Evolutionary conservation across 169 alveolate genomes (phyloP).

Genomic region (Eimeria tenella): DNA sequence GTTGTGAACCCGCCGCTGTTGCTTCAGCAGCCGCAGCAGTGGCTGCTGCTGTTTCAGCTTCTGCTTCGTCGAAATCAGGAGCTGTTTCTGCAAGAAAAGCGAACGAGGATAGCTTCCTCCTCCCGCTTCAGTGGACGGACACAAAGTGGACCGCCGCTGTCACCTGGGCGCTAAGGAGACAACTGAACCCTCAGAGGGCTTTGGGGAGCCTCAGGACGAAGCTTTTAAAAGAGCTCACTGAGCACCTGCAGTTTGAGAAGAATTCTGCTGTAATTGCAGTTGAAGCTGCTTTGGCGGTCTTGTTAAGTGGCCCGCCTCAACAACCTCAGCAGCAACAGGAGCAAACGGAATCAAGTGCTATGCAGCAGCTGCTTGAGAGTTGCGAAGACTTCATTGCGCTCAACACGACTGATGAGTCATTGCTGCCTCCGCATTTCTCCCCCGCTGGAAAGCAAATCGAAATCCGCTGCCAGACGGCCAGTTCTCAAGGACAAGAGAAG

Average conservation of each 20-base stretch:
- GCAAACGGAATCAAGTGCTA: constrained; percentile 25
- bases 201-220: constrained; percentile 24
- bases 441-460: constrained; percentile 74
- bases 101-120: not conserved
- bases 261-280: constrained; percentile 9
- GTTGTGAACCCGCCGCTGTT: constrained; percentile 15
- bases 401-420: constrained; percentile 36
- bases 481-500: constrained; percentile 21
- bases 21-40: not conserved
- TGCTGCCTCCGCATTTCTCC: constrained; percentile 64
- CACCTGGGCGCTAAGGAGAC: constrained; percentile 49
- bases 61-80: no score
- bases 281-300: constrained; percentile 48
- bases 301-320: not conserved
- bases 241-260: constrained; percentile 35
- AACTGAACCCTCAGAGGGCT: constrained; percentile 23
- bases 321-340: not conserved
- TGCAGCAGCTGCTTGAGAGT: constrained; percentile 44
- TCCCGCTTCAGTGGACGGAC: constrained; percentile 58
- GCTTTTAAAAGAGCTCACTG: constrained; percentile 18
- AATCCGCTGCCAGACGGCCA: constrained; percentile 22
- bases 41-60: not conserved
- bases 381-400: constrained; percentile 61
- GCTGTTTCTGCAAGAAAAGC: not conserved
- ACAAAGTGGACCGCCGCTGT: constrained; percentile 34